Evolutionary conservation across 371 early-diverging fungal genomes (phyloP), one percentile per base, ranked within the genome.

Genomic region (Mortierella sp.): DNA sequence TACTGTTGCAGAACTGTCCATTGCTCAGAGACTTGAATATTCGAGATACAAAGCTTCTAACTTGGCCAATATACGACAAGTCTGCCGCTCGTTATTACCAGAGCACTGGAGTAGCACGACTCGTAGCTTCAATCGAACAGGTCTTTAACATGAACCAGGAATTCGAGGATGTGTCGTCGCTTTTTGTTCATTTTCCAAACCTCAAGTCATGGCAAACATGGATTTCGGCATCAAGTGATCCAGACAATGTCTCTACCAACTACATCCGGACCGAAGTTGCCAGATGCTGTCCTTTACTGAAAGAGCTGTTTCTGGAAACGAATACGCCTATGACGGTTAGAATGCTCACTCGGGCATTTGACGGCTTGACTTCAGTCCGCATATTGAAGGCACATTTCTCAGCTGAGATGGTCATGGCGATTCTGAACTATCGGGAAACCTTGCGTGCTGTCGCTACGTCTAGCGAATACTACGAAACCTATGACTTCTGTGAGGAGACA

Each of bases 401-500:
- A 23, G 14, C 54, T 19, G 41, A 38, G 13, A 10, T 54, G 12
- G 14, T 39, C 54, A 54, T 54, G 54, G 54, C 54, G 8, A 54
- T 54, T 13, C 34, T 54, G 23, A 39, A 14, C 8, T 39, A 54
- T 54, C 38, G 10, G 8, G 23, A 54, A n/a, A 54, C 54, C 4
- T 4, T 54, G 19, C 3, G 16, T 21, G 6, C 49, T 16, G 2
- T 49, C 23, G 7, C 26, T n/a, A 49, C 49, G n/a, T n/a, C n/a
- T n/a, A n/a, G n/a, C n/a, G n/a, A n/a, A n/a, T n/a, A n/a, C n/a
- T n/a, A n/a, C n/a, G n/a, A n/a, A n/a, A n/a, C n/a, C n/a, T n/a
- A n/a, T n/a, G n/a, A n/a, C n/a, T n/a, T n/a, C n/a, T n/a, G n/a
- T n/a, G n/a, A n/a, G n/a, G n/a, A n/a, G n/a, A n/a, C n/a, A n/a